Base-by-base conservation (phyloP, 352 stramenopile genomes). In the Pythium periplocum region DNA sequence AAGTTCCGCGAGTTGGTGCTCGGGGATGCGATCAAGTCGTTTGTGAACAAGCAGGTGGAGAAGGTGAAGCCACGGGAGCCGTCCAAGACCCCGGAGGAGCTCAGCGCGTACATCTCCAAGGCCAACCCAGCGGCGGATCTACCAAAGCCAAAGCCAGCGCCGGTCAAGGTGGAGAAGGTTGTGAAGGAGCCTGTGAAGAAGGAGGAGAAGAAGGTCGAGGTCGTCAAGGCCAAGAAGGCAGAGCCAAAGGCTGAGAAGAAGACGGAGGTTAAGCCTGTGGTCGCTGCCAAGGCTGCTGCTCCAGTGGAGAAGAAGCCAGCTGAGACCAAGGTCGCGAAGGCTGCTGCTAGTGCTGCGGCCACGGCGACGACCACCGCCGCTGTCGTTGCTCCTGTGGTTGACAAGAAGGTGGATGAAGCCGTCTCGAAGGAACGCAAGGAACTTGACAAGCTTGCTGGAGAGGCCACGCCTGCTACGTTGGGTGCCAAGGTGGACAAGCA, bases 1-100 rank as follows among this genome's bases (percentile, higher is more conserved):
- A 75, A 79, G 59, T 90, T 92, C 67, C 82, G 82, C 30, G 75
- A 87, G 57, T 54, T 89, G 39, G 77, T 87, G 58, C 73, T 92
- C 44, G 72, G 68, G 32, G 62, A 71, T 45, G 68, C 64, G 8
- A 26, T 39, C 6, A 56, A 58, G 44, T 50, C 36, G 8, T 33
- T 38, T 12, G 41, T 11, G 10, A 30, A 54, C 17, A 44, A 49
- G 50, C 17, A 56, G 39, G 34, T 48, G 17, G 40, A 54, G 40
- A 62, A 57, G 32, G 46, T 46, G 33, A 46, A 55, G 31, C 45
- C 56, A 1, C 68, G 69, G 61, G 51, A 64, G 42, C 59, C 64
- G 35, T 41, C 55, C 36, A 62, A 65, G 50, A 68, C 65, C 33
- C 61, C 64, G 4, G 75, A 85, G 40, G 67, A 85, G 49, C 59